Base-by-base conservation (phyloP, 495 filamentous ascomycete genomes). In the Hypoxylon subgilvum region DNA sequence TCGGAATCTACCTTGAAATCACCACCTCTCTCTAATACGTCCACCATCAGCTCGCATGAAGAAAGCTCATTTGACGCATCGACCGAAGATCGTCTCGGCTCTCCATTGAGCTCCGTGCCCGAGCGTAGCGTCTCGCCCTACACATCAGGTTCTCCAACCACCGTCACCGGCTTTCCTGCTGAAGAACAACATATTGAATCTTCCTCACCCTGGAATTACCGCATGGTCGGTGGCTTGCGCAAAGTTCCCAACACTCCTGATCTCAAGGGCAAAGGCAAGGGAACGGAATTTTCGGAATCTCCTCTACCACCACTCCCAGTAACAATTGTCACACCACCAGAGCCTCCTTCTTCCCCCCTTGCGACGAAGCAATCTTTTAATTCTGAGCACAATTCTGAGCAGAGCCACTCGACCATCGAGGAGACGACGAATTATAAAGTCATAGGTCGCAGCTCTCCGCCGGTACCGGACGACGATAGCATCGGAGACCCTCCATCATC, bases 401-500 rank as follows among this genome's bases (percentile, higher is more conserved):
- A 69, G 38, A 75, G 71, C 12, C 61, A 63, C 45, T 76, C 78
- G 25, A 78, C 76, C 6, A 67, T 74, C 14, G 81, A 79, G 31
- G 80, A 81, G 41, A 77, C 65, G 6, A 71, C 78, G 12, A 84
- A 84, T 66, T 83, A 82, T 75, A 80, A 78, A 61, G 70, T 82
- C 19, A 78, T 80, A 56, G 73, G 75, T 44, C 67, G 68, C 56
- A 73, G 68, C 30, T 72, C 71, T 49, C 69, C 71, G 14, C 66
- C 68, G 3, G 50, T 61, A 5, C 69, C 69, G 19, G 63, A 74
- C 25, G 69, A 73, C 4, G 72, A 76, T 30, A 74, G 73, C 61
- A 67, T 74, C 44, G 52, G 62, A 21, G 58, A 61, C 13, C 56
- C 68, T 10, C 57, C 71, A 28, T 70, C 74, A 6, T 69, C 71